Evolutionary conservation across 2,329 filamentous ascomycete species (phyloP), one percentile per base, ranked within the genome.

Genomic region (Colletotrichum ledebouriae): DNA sequence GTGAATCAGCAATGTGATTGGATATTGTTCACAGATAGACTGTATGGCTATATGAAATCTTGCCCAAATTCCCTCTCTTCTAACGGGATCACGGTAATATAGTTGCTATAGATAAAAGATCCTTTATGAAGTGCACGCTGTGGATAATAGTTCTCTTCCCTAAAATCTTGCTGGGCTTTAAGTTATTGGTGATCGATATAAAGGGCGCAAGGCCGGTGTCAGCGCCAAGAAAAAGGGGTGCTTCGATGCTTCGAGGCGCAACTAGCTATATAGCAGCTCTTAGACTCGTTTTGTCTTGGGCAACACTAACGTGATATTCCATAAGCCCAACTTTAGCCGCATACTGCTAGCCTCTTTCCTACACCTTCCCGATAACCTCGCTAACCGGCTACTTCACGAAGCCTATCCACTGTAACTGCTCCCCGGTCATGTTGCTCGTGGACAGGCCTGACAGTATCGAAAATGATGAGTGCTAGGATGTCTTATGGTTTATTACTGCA

Each of bases 271-370:
- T 47, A 12, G 17, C 10, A 0, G 44, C 10, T 12, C 2, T 47
- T 47, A 4, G 2, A 47, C 17, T 47, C 4, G 44, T 22, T 15
- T 12, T 0, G 17, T 22, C 44, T 12, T 47, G 17, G 17, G 44
- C 44, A 20, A 22, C 17, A 1, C 17, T 0, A 47, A 22, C 4
- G 44, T 0, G 17, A 6, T 47, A 47, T 13, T 12, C 17, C 2
- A 22, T 0, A 1, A 47, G 44, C 44, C 0, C 4, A 47, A 22
- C 4, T 0, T 0, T 0, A 10, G 5, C 44, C 17, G 17, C 17
- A 6, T 0, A 22, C 11, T 47, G 10, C 44, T 47, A 12, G 7
- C 7, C 10, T 17, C 44, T 4, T 47, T n/a, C 44, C 44, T 47
- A n/a, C 44, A 3, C 10, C 0, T 12, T 22, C 44, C 2, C 2